Evolutionary conservation across 108 stramenopile genomes (phyloP), one percentile per base, ranked within the genome.

Genomic region (Schizochytrium sp.): DNA sequence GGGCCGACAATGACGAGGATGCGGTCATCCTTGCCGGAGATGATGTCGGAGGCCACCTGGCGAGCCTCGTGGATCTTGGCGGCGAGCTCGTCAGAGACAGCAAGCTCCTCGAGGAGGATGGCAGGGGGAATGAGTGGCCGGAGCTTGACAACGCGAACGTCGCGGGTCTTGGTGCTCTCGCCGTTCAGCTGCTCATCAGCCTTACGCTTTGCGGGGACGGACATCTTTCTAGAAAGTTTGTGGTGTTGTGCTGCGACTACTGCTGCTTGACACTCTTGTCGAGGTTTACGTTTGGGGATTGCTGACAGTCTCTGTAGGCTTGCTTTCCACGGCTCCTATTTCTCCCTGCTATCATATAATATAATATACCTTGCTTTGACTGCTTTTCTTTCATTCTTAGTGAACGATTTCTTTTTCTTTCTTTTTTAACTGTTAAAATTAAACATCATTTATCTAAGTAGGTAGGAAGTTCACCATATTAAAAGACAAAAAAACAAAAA

Each of bases 121-220:
- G 76, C 76, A 5, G 76, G 76, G 38, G 76, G 76, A 53, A 83
- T 49, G 15, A 83, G 76, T 13, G 76, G 76, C 47, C 53, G 76
- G 15, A 83, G 47, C 76, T 55, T 55, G 53, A 55, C 28, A 53
- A 83, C 53, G 53, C 76, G 76, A 40, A 83, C 76, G 55, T 83
- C 76, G 19, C 64, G 12, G 64, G 64, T 69, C 64, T 38, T 38
- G 57, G 57, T 58, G 13, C 10, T 17, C 64, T 38, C 64, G 12
- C 64, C 64, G 44, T 69, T 69, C 42, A 69, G 64, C 64, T 7
- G 42, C 28, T 69, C 64, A 1, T 17, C 28, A n/a, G 64, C 64
- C 64, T 69, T 69, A 44, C 64, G 64, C 64, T 69, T 69, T 28
- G 28, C 28, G 28, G 28, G 28, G 64, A 2, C 64, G 42, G 64